phyloP scores from a whole-genome alignment of 2,329 filamentous ascomycete species.

The Penicillium sp. region DNA sequence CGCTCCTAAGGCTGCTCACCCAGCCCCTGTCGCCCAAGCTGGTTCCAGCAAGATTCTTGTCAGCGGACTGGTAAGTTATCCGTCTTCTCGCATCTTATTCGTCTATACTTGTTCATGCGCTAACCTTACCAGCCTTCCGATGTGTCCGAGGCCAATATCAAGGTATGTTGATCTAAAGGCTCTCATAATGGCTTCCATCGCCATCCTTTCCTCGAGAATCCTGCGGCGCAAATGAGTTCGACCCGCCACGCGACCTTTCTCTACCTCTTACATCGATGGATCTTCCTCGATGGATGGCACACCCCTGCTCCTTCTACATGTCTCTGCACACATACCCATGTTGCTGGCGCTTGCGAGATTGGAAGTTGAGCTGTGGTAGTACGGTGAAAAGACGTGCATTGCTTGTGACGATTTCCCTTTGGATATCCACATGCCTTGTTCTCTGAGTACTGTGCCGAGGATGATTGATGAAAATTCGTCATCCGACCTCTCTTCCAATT shows the following conservation, averaged over 20 bases:
- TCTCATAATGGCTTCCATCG: conserved; percentile 69
- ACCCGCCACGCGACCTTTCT: conserved; percentile 31
- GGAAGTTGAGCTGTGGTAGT: conserved; percentile 61
- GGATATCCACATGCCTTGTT: conserved; percentile 41
- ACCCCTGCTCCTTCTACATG: conserved; percentile 37
- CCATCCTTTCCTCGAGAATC: conserved; percentile 52
- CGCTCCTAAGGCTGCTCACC: conserved; percentile 56
- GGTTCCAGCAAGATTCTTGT: conserved; percentile 96
- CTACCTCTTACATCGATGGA: conserved; percentile 27
- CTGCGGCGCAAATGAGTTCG: conserved; percentile 40
- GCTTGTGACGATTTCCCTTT: conserved; percentile 51
- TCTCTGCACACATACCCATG: conserved; percentile 26
- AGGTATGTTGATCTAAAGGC: conserved; percentile 99
- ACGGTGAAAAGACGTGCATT: conserved; percentile 44
- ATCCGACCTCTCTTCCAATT: conserved; percentile 31
- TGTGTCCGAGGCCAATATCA: conserved; percentile 95
- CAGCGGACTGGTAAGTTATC: conserved; percentile 86
- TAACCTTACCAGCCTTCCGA: conserved; percentile 77
- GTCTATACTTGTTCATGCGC: conserved; percentile 27
- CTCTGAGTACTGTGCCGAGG: conserved; percentile 34
- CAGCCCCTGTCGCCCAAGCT: conserved; percentile 60
- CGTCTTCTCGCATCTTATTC: not conserved
- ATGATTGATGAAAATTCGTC: conserved; percentile 28
- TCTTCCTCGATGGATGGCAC: conserved; percentile 29
- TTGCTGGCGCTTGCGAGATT: conserved; percentile 32